Base-by-base conservation (phyloP, 2,329 filamentous ascomycete genomes). In the Aspergillus pseudoterreus region DNA sequence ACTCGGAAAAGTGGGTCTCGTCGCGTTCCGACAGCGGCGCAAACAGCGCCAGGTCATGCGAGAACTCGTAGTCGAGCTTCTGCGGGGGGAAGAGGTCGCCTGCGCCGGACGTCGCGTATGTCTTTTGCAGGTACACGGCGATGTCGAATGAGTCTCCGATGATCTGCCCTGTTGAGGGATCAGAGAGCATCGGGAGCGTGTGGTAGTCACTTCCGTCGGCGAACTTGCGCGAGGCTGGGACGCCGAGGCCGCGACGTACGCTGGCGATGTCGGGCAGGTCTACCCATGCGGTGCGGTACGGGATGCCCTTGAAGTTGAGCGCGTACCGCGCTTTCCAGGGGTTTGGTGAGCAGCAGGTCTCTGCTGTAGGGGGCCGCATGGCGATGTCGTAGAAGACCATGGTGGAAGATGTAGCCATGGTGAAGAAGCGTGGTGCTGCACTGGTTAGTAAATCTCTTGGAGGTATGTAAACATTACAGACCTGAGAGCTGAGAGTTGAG, bases 71-170 rank as follows among this genome's bases (percentile, higher is more conserved):
- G 47, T 77, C 73, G 12, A 81, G 68, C 6, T 55, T 66, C 43
- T 68, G 63, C 0, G 64, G 44, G 0, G 77, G 77, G 58, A 85
- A 81, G 2, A 86, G 71, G 43, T 74, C 64, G 0, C 75, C 73
- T 1, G 62, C 69, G 1, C 76, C 76, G 0, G 74, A 63, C 27
- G 65, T 51, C 0, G 81, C 79, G 49, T 80, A 83, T 0, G 63
- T 72, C 1, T 74, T 67, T 19, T 86, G 76, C 2, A 87, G 72
- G 58, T 85, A 80, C 22, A 78, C 66, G 6, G 84, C 84, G 53
- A 87, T 87, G 47, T 86, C 84, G 60, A 85, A 84, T 2, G 82
- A 82, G 67, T 87, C 84, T 4, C 84, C 84, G 2, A 86, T 49
- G 0, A 72, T 47, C 0, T 66, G 52, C 4, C 60, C 62, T 0